A percentile compares a stretch with the other conserved stretches of the same genome.
phyloP scores from a whole-genome alignment of 257 asterid genomes.

The Asclepias syriaca region DNA sequence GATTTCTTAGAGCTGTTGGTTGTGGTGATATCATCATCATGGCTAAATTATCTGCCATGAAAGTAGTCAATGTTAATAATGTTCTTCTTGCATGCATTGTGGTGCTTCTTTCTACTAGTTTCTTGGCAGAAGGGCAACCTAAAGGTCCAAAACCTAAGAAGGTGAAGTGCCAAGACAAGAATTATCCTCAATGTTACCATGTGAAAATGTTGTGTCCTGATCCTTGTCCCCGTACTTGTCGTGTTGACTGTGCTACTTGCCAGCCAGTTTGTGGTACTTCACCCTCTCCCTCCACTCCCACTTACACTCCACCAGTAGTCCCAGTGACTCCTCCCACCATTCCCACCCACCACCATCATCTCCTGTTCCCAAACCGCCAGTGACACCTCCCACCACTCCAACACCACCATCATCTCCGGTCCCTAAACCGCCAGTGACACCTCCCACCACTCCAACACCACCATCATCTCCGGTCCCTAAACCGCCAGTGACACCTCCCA shows the following conservation, averaged over 20 bases:
- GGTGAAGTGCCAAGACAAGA: conserved; percentile 48
- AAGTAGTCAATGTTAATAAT: neutral
- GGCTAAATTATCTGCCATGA: conserved; percentile 8
- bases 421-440: neutral
- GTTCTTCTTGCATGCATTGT: conserved; percentile 19
- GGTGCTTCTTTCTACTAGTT: conserved; percentile 25
- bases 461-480: conserved; percentile 16
- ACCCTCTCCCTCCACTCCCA: conserved; percentile 10
- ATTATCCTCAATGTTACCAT: conserved; percentile 29
- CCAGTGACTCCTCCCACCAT: conserved; percentile 11
- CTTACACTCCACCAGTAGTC: conserved; percentile 14
- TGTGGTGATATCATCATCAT: neutral
- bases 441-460: conserved; percentile 10
- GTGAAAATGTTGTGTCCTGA: conserved; percentile 41
- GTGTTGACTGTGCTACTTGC: conserved; percentile 44
- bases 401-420: conserved; percentile 19
- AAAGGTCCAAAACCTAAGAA: conserved; percentile 25
- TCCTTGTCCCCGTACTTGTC: conserved; percentile 40
- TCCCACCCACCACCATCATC: conserved; percentile 17
- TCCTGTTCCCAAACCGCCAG: neutral
- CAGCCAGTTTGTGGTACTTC: conserved; percentile 31
- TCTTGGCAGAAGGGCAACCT: conserved; percentile 31
- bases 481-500: neutral
- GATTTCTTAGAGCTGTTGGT: neutral
- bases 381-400: neutral